These are phyloP conservation scores for Rhododendron vialii DNA, from an alignment of 148 eudicot species.

Conservation along the genomic window DNA sequence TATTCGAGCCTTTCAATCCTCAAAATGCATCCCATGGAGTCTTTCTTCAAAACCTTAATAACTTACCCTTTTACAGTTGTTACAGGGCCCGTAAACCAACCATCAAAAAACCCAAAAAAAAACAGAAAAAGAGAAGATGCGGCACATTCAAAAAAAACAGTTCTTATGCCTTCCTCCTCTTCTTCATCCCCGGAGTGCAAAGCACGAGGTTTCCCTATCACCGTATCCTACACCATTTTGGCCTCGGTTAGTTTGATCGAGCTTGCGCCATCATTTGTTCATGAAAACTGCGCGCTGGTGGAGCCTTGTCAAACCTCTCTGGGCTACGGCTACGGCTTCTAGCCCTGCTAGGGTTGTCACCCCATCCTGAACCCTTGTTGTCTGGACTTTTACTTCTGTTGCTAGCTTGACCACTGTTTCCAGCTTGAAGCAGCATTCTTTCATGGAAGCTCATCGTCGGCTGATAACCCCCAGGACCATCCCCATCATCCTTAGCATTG, in stretches of 20 bases:
- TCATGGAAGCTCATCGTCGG: constrained; percentile 35
- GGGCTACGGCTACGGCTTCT: constrained; percentile 48
- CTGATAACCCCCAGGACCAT: constrained; percentile 39
- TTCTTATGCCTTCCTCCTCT: constrained; percentile 20
- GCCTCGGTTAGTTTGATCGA: constrained; percentile 8
- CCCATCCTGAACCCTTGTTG: constrained; percentile 20
- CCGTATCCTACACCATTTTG: neutral
- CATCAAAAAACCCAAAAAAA: neutral
- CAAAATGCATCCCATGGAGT: neutral
- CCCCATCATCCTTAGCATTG: constrained; percentile 23
- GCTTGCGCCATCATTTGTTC: constrained; percentile 34
- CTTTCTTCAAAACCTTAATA: neutral
- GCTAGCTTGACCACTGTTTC: constrained; percentile 12
- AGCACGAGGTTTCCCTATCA: neutral
- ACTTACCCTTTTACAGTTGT: neutral
- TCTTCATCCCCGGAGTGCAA: constrained; percentile 11
- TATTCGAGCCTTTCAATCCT: neutral
- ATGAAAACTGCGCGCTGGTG: constrained; percentile 49
- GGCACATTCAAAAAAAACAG: neutral
- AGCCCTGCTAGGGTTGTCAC: constrained; percentile 11
- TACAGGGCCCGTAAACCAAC: neutral
- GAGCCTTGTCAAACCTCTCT: constrained; percentile 45
- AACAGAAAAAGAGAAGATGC: neutral
- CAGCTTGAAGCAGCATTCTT: constrained; percentile 20
- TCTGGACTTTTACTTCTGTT: constrained; percentile 34